phyloP scores from a whole-genome alignment of 495 filamentous ascomycete genomes.

The Penicillium riverlandense region DNA sequence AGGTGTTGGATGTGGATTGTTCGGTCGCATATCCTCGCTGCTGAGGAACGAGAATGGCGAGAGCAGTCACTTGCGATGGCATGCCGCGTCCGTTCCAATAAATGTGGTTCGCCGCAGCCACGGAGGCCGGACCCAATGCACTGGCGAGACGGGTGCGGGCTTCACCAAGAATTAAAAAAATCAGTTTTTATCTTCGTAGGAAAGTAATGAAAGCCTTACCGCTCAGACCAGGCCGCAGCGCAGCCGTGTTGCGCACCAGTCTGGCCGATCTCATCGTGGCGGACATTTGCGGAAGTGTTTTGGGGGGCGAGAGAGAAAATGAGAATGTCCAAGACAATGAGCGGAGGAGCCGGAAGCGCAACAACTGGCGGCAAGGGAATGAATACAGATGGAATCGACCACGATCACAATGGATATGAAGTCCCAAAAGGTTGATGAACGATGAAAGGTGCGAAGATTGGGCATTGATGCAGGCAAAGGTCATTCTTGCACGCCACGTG shows the following conservation, averaged over 20 bases:
- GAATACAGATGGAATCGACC: slow-evolving; percentile 4
- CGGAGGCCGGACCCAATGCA: slow-evolving; percentile 28
- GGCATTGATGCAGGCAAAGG: neutral
- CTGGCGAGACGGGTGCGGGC: slow-evolving; percentile 26
- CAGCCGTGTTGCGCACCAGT: slow-evolving; percentile 33
- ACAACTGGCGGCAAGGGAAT: slow-evolving; percentile 8
- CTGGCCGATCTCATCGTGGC: slow-evolving; percentile 36
- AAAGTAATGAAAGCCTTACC: slow-evolving; percentile 12
- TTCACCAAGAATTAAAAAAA: slow-evolving; percentile 2
- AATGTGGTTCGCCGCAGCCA: slow-evolving; percentile 38
- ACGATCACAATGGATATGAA: neutral
- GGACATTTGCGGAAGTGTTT: slow-evolving; percentile 34
- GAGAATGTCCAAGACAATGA: slow-evolving; percentile 20
- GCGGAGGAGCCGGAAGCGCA: slow-evolving; percentile 16
- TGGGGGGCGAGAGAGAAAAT: slow-evolving; percentile 12
- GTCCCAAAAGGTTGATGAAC: slow-evolving; percentile 4
- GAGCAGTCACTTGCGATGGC: slow-evolving; percentile 53
- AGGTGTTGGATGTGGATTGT: slow-evolving; percentile 46
- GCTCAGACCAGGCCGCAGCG: slow-evolving; percentile 25
- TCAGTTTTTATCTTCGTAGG: neutral
- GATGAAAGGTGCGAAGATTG: slow-evolving; percentile 3
- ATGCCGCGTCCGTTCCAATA: slow-evolving; percentile 50
- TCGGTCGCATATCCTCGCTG: slow-evolving; percentile 64
- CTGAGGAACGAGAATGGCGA: slow-evolving; percentile 58
- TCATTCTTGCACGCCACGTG: slow-evolving; percentile 15